These are phyloP conservation scores for Geranium rotundifolium DNA, from an alignment of 345 rosid genomes.

Conservation along the genomic window DNA sequence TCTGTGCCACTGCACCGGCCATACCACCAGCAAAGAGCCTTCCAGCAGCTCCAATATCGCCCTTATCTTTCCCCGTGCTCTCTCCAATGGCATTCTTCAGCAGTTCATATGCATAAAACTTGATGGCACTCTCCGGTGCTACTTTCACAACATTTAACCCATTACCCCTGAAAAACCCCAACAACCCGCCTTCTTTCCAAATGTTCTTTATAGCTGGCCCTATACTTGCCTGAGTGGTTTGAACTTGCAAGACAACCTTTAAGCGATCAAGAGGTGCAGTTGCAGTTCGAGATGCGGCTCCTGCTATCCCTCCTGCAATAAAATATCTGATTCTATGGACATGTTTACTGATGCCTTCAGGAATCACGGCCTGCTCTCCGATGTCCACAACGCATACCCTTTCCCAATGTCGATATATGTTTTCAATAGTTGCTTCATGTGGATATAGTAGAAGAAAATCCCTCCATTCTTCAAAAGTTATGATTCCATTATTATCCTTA, in stretches of 20 bases:
- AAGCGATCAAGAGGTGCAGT: conserved; percentile 89
- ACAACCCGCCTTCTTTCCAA: conserved; percentile 50
- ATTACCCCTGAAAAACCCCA: conserved; percentile 68
- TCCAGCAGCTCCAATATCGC: conserved; percentile 46
- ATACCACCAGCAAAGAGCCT: conserved; percentile 75
- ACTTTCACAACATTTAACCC: conserved; percentile 80
- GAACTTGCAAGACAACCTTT: conserved; percentile 77
- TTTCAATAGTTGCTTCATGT: conserved; percentile 86
- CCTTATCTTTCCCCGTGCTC: conserved; percentile 32
- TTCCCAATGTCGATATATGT: conserved; percentile 77
- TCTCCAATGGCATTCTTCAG: conserved; percentile 46
- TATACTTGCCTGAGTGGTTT: conserved; percentile 45
- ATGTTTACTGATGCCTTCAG: conserved; percentile 72
- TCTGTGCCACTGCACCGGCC: conserved; percentile 93
- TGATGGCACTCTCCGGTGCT: conserved; percentile 88
- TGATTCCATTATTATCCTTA: conserved; percentile 81
- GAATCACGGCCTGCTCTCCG: conserved; percentile 81
- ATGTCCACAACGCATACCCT: conserved; percentile 82
- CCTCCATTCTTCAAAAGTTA: conserved; percentile 89
- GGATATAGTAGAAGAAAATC: conserved; percentile 85
- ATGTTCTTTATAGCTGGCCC: conserved; percentile 57
- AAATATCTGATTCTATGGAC: conserved; percentile 64
- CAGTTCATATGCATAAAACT: conserved; percentile 67
- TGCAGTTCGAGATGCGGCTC: conserved; percentile 82
- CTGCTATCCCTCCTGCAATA: conserved; percentile 86